phyloP scores from a whole-genome alignment of 768 basidiomycete species.

The Hygrocybe punicea region DNA sequence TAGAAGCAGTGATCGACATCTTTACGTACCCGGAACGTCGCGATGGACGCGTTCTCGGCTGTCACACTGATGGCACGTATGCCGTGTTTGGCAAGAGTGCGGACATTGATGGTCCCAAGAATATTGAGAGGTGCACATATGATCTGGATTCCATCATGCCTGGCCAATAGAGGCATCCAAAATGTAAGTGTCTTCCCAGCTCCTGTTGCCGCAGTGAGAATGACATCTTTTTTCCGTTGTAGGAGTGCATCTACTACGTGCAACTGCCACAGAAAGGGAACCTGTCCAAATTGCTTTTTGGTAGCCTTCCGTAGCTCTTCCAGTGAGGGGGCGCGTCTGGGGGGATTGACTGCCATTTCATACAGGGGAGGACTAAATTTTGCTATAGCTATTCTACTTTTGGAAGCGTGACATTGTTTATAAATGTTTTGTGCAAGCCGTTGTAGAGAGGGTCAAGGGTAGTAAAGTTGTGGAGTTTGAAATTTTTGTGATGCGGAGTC shows the following conservation, averaged over 20 bases:
- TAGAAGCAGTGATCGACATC: neutral
- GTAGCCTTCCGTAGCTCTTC: neutral
- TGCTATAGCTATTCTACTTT: neutral
- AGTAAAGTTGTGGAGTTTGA: neutral
- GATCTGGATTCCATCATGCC: conserved; percentile 6
- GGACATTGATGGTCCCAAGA: conserved; percentile 28
- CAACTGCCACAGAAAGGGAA: conserved; percentile 23
- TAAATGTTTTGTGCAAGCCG: neutral
- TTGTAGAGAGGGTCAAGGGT: too few species aligned
- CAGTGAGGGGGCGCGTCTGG: neutral
- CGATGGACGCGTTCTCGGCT: conserved; percentile 9
- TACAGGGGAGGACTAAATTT: neutral
- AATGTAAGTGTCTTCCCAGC: too few species aligned
- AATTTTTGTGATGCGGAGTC: neutral
- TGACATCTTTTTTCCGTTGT: conserved; percentile 17
- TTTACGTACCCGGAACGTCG: conserved; percentile 17
- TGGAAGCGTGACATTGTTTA: neutral
- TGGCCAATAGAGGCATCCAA: neutral
- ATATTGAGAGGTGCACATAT: conserved; percentile 32
- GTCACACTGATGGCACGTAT: conserved; percentile 20
- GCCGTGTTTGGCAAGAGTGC: conserved; percentile 9
- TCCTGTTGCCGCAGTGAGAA: conserved; percentile 27
- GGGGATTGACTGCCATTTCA: neutral
- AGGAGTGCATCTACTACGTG: conserved; percentile 17
- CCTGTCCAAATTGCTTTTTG: neutral